These are phyloP conservation scores for Candida ficus DNA, from an alignment of 805 yeast genomes.

Conservation along the genomic window DNA sequence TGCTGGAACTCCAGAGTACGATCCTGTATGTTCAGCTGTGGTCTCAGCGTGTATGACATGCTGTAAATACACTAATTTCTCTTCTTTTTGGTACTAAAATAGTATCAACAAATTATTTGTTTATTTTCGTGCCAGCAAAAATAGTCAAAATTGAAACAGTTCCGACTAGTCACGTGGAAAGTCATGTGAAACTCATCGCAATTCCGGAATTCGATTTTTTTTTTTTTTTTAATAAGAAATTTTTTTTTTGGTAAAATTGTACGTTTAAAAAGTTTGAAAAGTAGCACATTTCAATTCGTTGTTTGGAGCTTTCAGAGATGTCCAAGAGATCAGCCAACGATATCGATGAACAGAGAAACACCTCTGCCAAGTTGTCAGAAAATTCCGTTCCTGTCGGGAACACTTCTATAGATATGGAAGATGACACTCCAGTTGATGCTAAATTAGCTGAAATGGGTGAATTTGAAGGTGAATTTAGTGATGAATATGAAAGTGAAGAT, in stretches of 20 bases:
- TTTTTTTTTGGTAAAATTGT: no score
- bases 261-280: no score
- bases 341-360: slow-evolving; percentile 21
- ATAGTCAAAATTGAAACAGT: no score
- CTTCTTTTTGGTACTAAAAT: no score
- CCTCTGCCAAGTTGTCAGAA: slow-evolving; percentile 17
- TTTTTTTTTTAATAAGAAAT: no score
- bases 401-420: slow-evolving; percentile 26
- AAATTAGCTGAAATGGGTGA: slow-evolving; percentile 66
- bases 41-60: slow-evolving; percentile 13
- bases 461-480: slow-evolving; percentile 85
- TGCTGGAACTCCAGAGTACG: slow-evolving; percentile 91
- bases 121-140: no score
- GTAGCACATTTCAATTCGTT: neutral
- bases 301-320: slow-evolving; percentile 10
- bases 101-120: neutral
- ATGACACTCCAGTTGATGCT: slow-evolving; percentile 19
- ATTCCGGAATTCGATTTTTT: no score
- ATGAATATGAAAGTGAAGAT: slow-evolving; percentile 88
- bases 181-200: no score
- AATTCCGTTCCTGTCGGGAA: slow-evolving; percentile 17
- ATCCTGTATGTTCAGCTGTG: slow-evolving; percentile 48
- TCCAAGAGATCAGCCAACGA: slow-evolving; percentile 23
- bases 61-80: no score
- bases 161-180: no score